Evolutionary conservation across 495 filamentous ascomycete species (phyloP).

Genomic region (Hypoxylon intermedium): DNA sequence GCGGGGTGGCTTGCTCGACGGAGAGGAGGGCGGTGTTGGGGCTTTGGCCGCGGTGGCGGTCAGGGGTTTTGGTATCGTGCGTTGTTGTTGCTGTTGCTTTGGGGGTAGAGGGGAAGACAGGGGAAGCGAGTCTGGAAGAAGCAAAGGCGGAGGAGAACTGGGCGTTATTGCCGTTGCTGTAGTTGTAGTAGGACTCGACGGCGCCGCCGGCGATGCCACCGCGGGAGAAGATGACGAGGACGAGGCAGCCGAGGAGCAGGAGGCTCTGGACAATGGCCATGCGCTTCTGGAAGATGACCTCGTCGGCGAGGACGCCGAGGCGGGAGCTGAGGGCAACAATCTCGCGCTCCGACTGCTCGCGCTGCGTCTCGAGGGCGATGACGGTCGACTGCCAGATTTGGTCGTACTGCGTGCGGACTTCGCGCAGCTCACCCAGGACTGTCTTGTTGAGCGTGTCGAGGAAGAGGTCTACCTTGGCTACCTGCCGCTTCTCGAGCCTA

Average conservation of each 20-base stretch:
- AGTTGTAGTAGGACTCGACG: slow-evolving; percentile 38
- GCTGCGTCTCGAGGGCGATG: slow-evolving; percentile 86
- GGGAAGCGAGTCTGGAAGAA: slow-evolving; percentile 31
- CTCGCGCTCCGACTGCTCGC: slow-evolving; percentile 79
- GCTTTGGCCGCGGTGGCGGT: not conserved
- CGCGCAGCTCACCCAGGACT: slow-evolving; percentile 82
- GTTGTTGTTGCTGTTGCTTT: slow-evolving; percentile 3
- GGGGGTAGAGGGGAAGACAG: slow-evolving; percentile 35
- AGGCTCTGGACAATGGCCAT: slow-evolving; percentile 89
- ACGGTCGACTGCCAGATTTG: slow-evolving; percentile 95
- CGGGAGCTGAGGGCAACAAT: slow-evolving; percentile 81
- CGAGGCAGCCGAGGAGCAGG: slow-evolving; percentile 85
- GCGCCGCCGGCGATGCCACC: slow-evolving; percentile 45
- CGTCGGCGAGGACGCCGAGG: slow-evolving; percentile 86
- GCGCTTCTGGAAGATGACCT: slow-evolving; percentile 93
- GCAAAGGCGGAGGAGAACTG: too few species aligned
- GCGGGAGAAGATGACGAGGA: slow-evolving; percentile 79
- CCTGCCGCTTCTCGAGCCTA: slow-evolving; percentile 87
- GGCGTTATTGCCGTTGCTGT: not conserved
- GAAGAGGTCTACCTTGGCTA: slow-evolving; percentile 81
- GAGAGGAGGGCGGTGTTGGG: slow-evolving; percentile 17
- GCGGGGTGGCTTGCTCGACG: slow-evolving; percentile 10
- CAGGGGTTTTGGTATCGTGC: not conserved
- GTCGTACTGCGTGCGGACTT: slow-evolving; percentile 86
- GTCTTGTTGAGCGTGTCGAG: slow-evolving; percentile 84